Percentiles rank a stretch among this genome's conserved stretches.
phyloP scores from a whole-genome alignment of 1,139 yeast species.

The Suhomyces choctaworum region DNA sequence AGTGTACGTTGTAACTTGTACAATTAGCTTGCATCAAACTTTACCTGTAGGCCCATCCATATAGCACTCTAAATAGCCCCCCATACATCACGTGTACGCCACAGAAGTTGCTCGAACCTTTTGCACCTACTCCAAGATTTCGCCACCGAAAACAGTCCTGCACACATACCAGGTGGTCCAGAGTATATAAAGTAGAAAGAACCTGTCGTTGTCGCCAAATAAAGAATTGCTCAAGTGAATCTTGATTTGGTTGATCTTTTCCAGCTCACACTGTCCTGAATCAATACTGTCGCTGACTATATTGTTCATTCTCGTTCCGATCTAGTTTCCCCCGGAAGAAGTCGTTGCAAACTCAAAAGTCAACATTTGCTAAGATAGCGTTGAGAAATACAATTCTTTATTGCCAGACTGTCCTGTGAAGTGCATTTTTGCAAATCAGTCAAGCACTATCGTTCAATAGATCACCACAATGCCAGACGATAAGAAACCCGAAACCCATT shows the following conservation, averaged over 20 bases:
- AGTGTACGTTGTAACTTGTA: too few species aligned
- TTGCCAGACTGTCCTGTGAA: conserved; percentile 4
- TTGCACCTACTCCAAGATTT: conserved; percentile 2
- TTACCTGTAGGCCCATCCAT: too few species aligned
- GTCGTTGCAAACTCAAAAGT: conserved; percentile 13
- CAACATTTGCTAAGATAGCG: conserved; percentile 12
- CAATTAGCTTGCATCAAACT: too few species aligned
- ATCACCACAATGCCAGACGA: conserved; percentile 28
- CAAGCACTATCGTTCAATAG: background rate
- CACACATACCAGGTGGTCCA: conserved; percentile 4
- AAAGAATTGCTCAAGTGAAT: background rate
- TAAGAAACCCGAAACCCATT: conserved; percentile 37
- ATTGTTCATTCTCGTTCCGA: background rate
- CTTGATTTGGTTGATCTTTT: background rate
- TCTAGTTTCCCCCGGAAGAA: background rate
- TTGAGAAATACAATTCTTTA: conserved; percentile 6
- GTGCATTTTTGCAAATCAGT: conserved; percentile 1
- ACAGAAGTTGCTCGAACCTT: conserved; percentile 8
- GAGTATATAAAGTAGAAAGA: background rate
- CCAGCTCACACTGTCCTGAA: too few species aligned
- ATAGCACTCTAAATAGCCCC: too few species aligned
- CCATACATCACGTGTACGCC: conserved; percentile 3
- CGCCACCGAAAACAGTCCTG: conserved; percentile 12
- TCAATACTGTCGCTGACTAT: background rate
- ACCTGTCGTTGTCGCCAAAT: background rate